Evolutionary conservation across 2,329 filamentous ascomycete species (phyloP), one percentile per base, ranked within the genome.

Genomic region (Exophiala dermatitidis): DNA sequence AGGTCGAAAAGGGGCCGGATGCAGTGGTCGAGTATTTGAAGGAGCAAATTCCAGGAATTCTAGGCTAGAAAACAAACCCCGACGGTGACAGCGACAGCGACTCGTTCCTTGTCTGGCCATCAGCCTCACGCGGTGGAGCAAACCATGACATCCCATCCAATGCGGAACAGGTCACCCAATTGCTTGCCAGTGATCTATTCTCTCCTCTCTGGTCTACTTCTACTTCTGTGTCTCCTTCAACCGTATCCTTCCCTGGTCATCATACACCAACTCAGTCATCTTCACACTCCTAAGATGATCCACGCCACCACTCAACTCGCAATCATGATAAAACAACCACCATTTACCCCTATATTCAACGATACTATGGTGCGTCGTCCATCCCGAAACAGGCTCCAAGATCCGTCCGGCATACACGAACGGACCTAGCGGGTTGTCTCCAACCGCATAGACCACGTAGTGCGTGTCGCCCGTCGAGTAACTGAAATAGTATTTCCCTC

Each of bases 281-380:
- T 89, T 88, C 37, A 89, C 85, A 60, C 78, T 83, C 55, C 86
- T 72, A 69, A 90, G 65, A 67, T 90, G 86, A 64, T 84, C 81
- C 48, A 86, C 80, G 0, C 85, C 85, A 10, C 76, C 74, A 50
- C 82, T 86, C 52, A 88, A 67, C 65, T 81, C 79, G 55, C 82
- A 82, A 70, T 90, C 86, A 65, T 90, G 86, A 66, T 89, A 82
- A 67, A 90, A 90, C 52, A 90, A 67, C 69, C 81, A 90, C 80
- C 85, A 89, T 59, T 77, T 79, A 3, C 78, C 83, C 68, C 80
- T 67, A 64, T 86, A 88, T 73, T 89, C 84, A 6, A 84, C 84
- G 60, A 90, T 84, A 2, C 82, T 86, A 67, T 90, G 86, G 70
- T 90, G 86, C 50, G 86, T 90, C 41, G 86, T 90, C 86, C 86